Evolutionary conservation across 2,329 filamentous ascomycete species (phyloP), one percentile per base, ranked within the genome.

Genomic region (Decorospora gaudefroyi): DNA sequence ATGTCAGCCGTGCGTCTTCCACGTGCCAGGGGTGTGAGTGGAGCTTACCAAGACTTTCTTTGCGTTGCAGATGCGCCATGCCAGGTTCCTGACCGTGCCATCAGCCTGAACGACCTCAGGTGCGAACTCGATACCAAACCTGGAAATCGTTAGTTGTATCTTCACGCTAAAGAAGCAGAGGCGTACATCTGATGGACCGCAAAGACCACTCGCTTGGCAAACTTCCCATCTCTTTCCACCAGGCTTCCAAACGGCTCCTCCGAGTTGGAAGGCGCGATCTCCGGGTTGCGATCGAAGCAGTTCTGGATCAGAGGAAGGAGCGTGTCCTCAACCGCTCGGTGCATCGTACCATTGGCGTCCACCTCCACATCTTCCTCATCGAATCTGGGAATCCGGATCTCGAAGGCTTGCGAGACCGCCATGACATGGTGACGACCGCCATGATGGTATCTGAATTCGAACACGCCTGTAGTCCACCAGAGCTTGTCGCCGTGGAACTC

Each of bases 401-500:
- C 92, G 61, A 99, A 99, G 0, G 93, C 91, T 57, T 90, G 82
- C 4, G 91, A 96, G 49, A 97, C 88, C 12, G 90, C 84, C 88
- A 99, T 93, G 64, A 95, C 91, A 56, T 87, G 89, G 72, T 99
- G 90, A 61, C 87, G 87, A 42, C 90, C 90, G 57, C 89, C 86
- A 71, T 99, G 93, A 72, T 99, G 93, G 72, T 96, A 96, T 27
- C 93, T 85, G 76, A 99, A 95, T 65, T 99, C 93, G 64, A 96
- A 99, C 3, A 95, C 88, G 41, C 93, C 93, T 49, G 92, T 88
- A 0, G 88, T 95, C 93, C 93, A 99, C 86, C 90, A 99, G 2
- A 96, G 80, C 73, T 95, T 96, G 74, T 97, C 91, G 33, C 93
- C 91, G 7, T 85, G 78, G 65, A 99, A 97, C 9, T 89, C 72